Evolutionary conservation across 352 stramenopile genomes (phyloP), one percentile per base, ranked within the genome.

Genomic region (Pythium rhizo-oryzae): DNA sequence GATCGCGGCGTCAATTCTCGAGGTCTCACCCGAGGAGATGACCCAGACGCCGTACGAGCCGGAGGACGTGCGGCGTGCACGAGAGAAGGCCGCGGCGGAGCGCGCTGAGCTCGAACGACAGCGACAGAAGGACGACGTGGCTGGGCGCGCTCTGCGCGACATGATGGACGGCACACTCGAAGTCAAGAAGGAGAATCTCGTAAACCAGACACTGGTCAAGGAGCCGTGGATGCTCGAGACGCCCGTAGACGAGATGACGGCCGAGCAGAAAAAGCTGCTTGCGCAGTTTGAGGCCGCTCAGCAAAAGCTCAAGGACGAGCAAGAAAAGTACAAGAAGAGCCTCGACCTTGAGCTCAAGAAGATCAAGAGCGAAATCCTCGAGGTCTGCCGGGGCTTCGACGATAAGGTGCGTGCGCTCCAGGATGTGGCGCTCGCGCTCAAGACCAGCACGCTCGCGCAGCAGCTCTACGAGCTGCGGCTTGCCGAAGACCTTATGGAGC

Each of bases 121-220:
- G 57, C 88, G 81, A 1, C 81, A 93, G 33, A 90, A 93, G 43
- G 92, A 97, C 70, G 87, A 97, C 63, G 85, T 92, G 6, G 79
- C 82, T 0, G 82, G 81, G 0, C 89, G 92, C 2, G 92, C 89
- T 8, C 70, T 98, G 6, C 62, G 82, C 0, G 92, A 98, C 59
- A 98, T 98, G 94, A 98, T 98, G 94, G 78, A 97, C 70, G 94
- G 93, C 25, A 98, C 93, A 33, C 76, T 98, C 12, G 93, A 98
- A 62, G 81, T 84, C 3, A 96, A 94, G 62, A 97, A 95, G 59
- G 90, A 97, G 23, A 79, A 75, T 11, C 65, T 89, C 1, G 82
- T 84, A 6, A 78, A 78, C 0, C 77, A 92, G 30, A 81, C 79
- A 30, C 62, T 87, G 9, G 80, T 91, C 33, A 93, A 96, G 47